Base-by-base conservation (phyloP, 2,329 filamentous ascomycete species). In the Tympanopsis confertula region DNA sequence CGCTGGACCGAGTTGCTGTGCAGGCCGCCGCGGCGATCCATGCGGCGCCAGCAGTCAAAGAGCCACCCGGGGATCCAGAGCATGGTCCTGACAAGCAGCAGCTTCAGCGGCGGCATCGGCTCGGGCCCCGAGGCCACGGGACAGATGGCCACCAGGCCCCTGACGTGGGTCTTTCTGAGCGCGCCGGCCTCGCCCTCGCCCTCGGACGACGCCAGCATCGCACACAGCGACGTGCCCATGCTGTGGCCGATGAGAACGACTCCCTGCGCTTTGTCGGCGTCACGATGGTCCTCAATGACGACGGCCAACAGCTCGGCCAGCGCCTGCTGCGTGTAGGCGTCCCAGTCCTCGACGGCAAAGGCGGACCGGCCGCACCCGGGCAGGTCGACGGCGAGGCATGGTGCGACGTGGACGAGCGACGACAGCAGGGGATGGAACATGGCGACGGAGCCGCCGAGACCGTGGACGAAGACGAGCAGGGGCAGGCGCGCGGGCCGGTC, bases 391-490 rank as follows among this genome's bases (percentile, higher is more conserved):
- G 86, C 84, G 28, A 94, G 69, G 54, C 88, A 94, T 35, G 87
- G 81, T 12, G 84, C 86, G 36, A 87, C 66, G 52, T 93, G 86
- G 37, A 83, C 74, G 35, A 98, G 68, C 55, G 85, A 91, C 15
- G 77, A 82, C 13, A 96, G 62, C 4, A 96, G 63, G 20, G 83
- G 76, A 39, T 85, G 73, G 53, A 95, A 96, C 52, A 96, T 91
- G 10, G 86, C 82, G 18, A 87, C 72, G 1, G 86, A 94, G 36
- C 91, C 91, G n/a, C 89, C 91, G 7, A 96, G 69, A 2, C 91
- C 91, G 52, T 96, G 91, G 40, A 96, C 69, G 53, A 93, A 94
- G 32, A 96, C 87, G 3, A 96, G 63, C 7, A 98, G 63, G 1
- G 91, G 91, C 10, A 95, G 61, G 0, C 84, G 79, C 7, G 96